A percentile compares a stretch with the other conserved stretches of the same genome.
Conservation (phyloP, 345 rosid genomes). For the Pistacia atlantica region DNA sequence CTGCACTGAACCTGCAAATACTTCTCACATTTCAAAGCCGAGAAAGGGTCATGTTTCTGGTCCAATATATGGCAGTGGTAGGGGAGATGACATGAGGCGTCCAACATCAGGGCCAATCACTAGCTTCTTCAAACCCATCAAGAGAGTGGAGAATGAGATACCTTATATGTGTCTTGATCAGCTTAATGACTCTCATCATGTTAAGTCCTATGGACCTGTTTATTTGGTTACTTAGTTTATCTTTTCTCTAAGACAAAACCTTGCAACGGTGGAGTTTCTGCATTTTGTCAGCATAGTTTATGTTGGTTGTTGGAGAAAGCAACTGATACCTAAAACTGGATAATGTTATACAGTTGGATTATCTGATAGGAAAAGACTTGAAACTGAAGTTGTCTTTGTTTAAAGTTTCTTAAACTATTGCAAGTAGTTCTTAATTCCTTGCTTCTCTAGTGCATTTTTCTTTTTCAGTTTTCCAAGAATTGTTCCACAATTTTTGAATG, state of each 20-base stretch:
- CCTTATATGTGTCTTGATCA: constrained; percentile 45
- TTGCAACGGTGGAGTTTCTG: not conserved
- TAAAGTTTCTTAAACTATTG: not conserved
- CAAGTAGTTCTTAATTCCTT: not conserved
- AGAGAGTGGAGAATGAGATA: constrained; percentile 34
- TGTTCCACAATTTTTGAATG: not conserved
- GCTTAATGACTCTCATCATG: constrained; percentile 28
- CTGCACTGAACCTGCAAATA: constrained; percentile 19
- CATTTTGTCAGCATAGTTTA: constrained; percentile 13
- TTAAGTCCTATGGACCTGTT: constrained; percentile 50
- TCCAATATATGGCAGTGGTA: constrained; percentile 30
- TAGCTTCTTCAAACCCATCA: constrained; percentile 33
- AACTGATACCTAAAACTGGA: not conserved
- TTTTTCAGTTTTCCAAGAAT: not conserved
- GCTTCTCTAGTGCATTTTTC: not conserved
- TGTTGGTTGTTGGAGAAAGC: not conserved
- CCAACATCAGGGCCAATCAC: constrained; percentile 47
- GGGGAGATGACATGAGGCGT: constrained; percentile 27
- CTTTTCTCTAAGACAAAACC: not conserved
- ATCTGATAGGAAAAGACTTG: not conserved
- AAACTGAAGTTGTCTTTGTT: not conserved
- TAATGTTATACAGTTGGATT: not conserved
- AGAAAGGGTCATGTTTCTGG: constrained; percentile 47
- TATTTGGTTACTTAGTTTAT: constrained; percentile 50
- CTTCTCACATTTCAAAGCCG: constrained; percentile 24